Base-by-base conservation (phyloP, 1,284 basidiomycete species). In the Pisolithus thermaeus region DNA sequence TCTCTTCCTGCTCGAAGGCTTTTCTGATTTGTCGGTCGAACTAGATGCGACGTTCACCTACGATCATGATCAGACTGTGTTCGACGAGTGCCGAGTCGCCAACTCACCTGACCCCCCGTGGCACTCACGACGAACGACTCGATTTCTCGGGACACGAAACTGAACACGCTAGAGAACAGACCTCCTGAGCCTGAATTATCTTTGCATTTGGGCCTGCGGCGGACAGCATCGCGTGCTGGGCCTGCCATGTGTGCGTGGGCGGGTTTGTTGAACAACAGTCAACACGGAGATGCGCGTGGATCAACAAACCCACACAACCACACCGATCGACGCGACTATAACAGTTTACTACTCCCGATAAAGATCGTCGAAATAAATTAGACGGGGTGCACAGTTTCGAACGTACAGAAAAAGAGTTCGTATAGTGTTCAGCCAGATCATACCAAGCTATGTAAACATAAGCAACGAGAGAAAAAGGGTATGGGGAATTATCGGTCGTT, bases 81-180 rank as follows among this genome's bases (percentile, higher is more conserved):
- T 20, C n/a, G 23, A 49, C 14, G 6, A 37, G 40, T 35, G 5
- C 12, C 16, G 23, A 43, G 5, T 14, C 23, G 28, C 36, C 45
- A 18, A 61, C 63, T 57, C 58, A 59, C 58, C 54, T 50, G 49
- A 35, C 70, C 69, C 3, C 83, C 83, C 4, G 81, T 80, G 47
- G 86, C 87, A 59, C 73, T 82, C 37, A 76, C 68, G 18, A 88
- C 74, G 64, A 89, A 89, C 14, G 81, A 82, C 46, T 80, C 80
- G 28, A 89, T 60, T 64, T 89, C 86, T 43, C 79, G 72, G n/a
- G 85, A 79, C 4, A 89, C 78, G 61, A 82, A 86, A 61, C 68
- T 76, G 59, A 88, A 74, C 7, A 88, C 82, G 55, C 79, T 79
- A 5, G 83, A 79, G 39, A 89, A 60, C 11, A 88, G 59, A 50